A percentile compares a stretch with the other conserved stretches of the same genome.
Evolutionary conservation across 2,329 filamentous ascomycete genomes (phyloP).

Genomic region (Venturia carpophila): DNA sequence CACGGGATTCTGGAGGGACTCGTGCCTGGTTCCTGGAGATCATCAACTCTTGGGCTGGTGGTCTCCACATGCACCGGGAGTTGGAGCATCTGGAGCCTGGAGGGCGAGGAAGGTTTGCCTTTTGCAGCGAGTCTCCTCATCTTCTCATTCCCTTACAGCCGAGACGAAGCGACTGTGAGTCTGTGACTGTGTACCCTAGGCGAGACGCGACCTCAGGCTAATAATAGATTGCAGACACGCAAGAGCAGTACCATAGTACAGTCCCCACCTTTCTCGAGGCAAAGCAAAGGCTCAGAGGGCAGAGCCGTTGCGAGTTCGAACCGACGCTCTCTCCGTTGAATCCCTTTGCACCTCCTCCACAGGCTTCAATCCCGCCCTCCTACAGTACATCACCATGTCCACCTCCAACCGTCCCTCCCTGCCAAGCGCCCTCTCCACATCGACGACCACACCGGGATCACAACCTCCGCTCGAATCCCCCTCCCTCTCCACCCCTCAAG

Average conservation of each 20-base stretch:
- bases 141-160: background rate
- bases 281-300: too few species aligned
- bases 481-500: conserved; percentile 40
- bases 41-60: background rate
- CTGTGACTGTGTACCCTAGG: too few species aligned
- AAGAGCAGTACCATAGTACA: background rate
- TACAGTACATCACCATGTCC: background rate
- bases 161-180: too few species aligned
- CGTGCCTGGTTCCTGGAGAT: background rate
- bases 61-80: too few species aligned
- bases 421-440: background rate
- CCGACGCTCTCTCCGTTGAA: too few species aligned
- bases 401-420: background rate
- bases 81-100: too few species aligned
- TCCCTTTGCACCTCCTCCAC: background rate
- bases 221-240: background rate
- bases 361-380: too few species aligned
- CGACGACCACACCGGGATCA: background rate
- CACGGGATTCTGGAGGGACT: background rate
- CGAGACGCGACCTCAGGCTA: background rate
- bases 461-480: conserved; percentile 36
- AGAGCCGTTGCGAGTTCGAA: background rate
- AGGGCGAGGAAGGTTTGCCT: background rate
- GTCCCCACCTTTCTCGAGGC: background rate
- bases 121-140: background rate